Base-by-base conservation (phyloP, 768 basidiomycete genomes). In the Termitomyces heimii region DNA sequence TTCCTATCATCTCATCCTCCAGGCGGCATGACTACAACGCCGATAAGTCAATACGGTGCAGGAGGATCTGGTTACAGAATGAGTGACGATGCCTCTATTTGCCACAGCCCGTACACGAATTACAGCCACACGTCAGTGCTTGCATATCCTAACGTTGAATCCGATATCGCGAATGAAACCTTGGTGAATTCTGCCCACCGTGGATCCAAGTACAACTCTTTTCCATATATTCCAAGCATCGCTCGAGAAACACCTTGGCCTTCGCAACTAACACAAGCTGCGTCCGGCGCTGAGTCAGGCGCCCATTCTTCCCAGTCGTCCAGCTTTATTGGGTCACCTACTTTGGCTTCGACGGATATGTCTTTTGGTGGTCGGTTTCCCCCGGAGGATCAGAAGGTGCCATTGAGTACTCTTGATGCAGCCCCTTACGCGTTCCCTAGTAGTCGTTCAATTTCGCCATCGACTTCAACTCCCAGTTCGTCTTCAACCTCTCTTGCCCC, bases 361-460 rank as follows among this genome's bases (percentile, higher is more conserved):
- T 52, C 65, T 9, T 71, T 65, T 60, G 32, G 67, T 49, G 55
- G 62, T 51, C 66, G 73, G 39, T 70, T 72, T 42, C 61, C 67
- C 26, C 65, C 61, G 26, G 85, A 86, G 42, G 86, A 86, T 54
- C 79, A 82, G 63, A 87, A 87, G 66, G 63, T 78, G 26, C 64
- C 77, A 42, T 60, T 84, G 56, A 78, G 74, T 60, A 75, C 71
- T 60, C 67, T 87, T 59, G 80, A 84, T 59, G 69, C 77, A 24
- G 73, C 80, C 12, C 77, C 82, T 14, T 86, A 88, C 65, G 74
- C 82, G 53, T 86, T 84, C 67, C 75, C 84, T 14, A 76, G 74
- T 57, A 89, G 86, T 67, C 84, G 89, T 50, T 88, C 89, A 18
- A 77, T 88, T 62, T 89, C 89, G 7, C 87, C 88, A 39, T 78